Base-by-base conservation (phyloP, 1,284 basidiomycete genomes). In the Irpex rosettiformis region DNA sequence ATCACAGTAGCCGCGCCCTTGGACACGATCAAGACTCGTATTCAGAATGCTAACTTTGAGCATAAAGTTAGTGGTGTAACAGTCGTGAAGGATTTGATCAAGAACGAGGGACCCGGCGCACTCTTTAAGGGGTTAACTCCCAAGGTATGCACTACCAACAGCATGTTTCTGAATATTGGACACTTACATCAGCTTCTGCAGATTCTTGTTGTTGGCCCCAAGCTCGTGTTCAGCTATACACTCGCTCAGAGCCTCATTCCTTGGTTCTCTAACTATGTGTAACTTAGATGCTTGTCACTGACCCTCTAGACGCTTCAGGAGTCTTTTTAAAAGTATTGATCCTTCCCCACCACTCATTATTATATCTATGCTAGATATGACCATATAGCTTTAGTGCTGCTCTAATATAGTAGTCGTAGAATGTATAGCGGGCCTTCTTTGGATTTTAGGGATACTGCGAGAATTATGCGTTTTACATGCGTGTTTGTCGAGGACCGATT, bases 31-130 rank as follows among this genome's bases (percentile, higher is more conserved):
- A 99, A 99, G 80, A 96, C 94, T 25, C 89, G 95, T 51, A 97
- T 98, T 64, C 96, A 98, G 73, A 98, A 98, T 74, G 94, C 95
- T 64, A 97, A 98, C 81, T 99, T 99, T 71, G 93, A 96, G 77
- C 83, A 81, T 58, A 94, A 95, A 71, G 91, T 89, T n/a, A 83
- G 86, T 40, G 96, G 97, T n/a, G 68, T 90, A 55, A 86, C 86
- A 1, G 92, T 98, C 57, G 79, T 98, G 64, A 87, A 84, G 71
- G 96, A 98, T 48, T 82, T 99, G 67, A 72, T 98, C 71, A 88
- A 85, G 73, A 85, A 93, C 62, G 96, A 99, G 75, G 96, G 96
- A 33, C 57, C 79, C 5, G 70, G 75, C 0, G 93, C 94, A n/a
- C 92, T 98, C 75, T 98, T 99, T 84, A 98, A 99, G 79, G 96